phyloP scores from a whole-genome alignment of 2,329 filamentous ascomycete species.

The Pyricularia grisea region DNA sequence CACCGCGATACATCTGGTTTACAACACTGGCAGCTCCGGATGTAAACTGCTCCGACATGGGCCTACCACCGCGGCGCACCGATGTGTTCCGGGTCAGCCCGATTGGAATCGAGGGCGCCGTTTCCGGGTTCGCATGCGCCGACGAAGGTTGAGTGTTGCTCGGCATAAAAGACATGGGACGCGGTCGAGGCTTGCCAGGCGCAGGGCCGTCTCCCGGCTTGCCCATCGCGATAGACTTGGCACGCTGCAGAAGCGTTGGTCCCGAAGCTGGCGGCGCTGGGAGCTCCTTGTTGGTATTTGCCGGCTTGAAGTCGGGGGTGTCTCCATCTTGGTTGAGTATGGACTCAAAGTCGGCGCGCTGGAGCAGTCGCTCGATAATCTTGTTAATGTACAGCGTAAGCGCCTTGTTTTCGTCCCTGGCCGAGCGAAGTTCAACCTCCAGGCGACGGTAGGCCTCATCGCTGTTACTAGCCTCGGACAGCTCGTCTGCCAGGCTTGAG shows the following conservation, averaged over 20 bases:
- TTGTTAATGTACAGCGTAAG: conserved; percentile 97
- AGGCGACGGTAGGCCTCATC: conserved; percentile 50
- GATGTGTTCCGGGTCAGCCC: conserved; percentile 43
- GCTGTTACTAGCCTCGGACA: conserved; percentile 59
- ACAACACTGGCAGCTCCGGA: conserved; percentile 59
- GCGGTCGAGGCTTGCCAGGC: conserved; percentile 33
- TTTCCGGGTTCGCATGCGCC: conserved; percentile 53
- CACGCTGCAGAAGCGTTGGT: conserved; percentile 47
- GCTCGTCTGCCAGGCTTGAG: conserved; percentile 75
- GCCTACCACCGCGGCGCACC: conserved; percentile 38
- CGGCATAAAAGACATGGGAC: conserved; percentile 50
- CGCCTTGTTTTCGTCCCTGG: conserved; percentile 91
- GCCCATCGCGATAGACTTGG: conserved; percentile 50
- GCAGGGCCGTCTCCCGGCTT: conserved; percentile 5
- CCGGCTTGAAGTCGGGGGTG: conserved; percentile 27
- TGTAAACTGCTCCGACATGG: conserved; percentile 55
- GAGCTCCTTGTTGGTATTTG: conserved; percentile 71
- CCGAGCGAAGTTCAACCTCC: conserved; percentile 67
- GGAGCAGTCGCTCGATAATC: conserved; percentile 90
- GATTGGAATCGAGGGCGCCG: conserved; percentile 68
- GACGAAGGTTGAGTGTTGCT: conserved; percentile 12
- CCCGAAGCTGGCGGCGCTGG: conserved; percentile 53
- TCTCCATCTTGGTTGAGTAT: conserved; percentile 77
- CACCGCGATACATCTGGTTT: conserved; percentile 81
- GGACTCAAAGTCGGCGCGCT: conserved; percentile 90